Evolutionary conservation across 1,139 yeast species (phyloP).

Genomic region (Taphrina populina): DNA sequence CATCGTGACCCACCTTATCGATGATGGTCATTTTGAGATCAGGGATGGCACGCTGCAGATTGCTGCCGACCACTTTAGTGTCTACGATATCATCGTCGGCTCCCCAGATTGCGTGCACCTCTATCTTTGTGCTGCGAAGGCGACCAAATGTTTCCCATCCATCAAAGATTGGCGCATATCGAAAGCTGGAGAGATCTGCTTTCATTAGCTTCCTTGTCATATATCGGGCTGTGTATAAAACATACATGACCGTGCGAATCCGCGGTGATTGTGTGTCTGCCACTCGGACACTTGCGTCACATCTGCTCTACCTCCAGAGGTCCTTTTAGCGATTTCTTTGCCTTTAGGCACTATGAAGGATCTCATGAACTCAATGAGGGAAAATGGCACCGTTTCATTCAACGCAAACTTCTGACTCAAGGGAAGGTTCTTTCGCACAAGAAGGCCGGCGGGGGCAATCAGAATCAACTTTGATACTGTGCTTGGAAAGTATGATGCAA

Average conservation of each 20-base stretch:
- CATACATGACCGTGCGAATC: conserved; percentile 23
- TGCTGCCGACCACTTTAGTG: conserved; percentile 13
- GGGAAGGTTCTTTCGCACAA: not conserved
- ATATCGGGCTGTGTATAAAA: not conserved
- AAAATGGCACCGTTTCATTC: conserved; percentile 8
- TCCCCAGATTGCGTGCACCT: conserved; percentile 31
- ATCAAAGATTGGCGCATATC: conserved; percentile 28
- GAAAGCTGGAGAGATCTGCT: conserved; percentile 19
- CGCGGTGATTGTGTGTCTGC: conserved; percentile 22
- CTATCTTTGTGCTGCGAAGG: conserved; percentile 3
- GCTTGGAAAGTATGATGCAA: conserved; percentile 23
- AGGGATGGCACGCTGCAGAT: conserved; percentile 9
- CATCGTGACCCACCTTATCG: conserved; percentile 20
- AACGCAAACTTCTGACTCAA: conserved; percentile 8
- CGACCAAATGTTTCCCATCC: conserved; percentile 4
- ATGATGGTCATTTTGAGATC: conserved; percentile 10
- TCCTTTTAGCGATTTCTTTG: conserved; percentile 13
- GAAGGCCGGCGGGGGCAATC: conserved; percentile 33
- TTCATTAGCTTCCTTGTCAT: not conserved
- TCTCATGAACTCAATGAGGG: conserved; percentile 3
- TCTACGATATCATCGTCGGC: conserved; percentile 25
- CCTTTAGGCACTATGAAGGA: conserved; percentile 8
- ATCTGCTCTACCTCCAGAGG: conserved; percentile 11
- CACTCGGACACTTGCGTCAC: conserved; percentile 2
- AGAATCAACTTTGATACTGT: conserved; percentile 15